phyloP scores from a whole-genome alignment of 805 yeast genomes.

The Monosporozyma servazzii region DNA sequence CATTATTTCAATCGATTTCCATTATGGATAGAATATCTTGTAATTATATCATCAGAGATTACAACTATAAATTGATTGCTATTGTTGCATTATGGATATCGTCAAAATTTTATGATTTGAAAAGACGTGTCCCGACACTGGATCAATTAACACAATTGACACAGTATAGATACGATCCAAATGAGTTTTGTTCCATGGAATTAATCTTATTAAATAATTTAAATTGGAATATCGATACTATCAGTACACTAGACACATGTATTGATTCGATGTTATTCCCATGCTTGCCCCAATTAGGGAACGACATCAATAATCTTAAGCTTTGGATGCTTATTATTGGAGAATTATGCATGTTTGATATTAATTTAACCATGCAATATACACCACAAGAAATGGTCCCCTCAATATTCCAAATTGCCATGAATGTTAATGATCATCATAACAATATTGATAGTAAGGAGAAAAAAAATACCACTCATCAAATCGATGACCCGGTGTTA shows the following conservation, averaged over 20 bases:
- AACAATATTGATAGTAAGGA: constrained; percentile 7
- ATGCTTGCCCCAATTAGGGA: background rate
- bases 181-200: constrained; percentile 57
- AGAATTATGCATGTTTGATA: constrained; percentile 56
- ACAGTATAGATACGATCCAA: constrained; percentile 45
- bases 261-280: constrained; percentile 43
- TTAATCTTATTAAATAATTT: constrained; percentile 52
- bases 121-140: constrained; percentile 53
- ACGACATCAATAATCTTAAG: constrained; percentile 38
- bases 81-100: constrained; percentile 90
- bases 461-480: constrained; percentile 7
- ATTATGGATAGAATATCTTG: constrained; percentile 83
- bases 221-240: constrained; percentile 48
- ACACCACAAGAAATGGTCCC: background rate
- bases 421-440: constrained; percentile 33
- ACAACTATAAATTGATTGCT: constrained; percentile 79
- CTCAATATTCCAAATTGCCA: constrained; percentile 38
- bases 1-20: constrained; percentile 55
- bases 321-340: constrained; percentile 52
- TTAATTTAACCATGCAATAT: constrained; percentile 41
- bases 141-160: constrained; percentile 45
- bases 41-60: constrained; percentile 64
- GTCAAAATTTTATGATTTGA: constrained; percentile 61
- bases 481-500: background rate
- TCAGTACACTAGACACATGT: constrained; percentile 47